phyloP scores from a whole-genome alignment of 2,329 filamentous ascomycete genomes.

The Fusarium illudens region DNA sequence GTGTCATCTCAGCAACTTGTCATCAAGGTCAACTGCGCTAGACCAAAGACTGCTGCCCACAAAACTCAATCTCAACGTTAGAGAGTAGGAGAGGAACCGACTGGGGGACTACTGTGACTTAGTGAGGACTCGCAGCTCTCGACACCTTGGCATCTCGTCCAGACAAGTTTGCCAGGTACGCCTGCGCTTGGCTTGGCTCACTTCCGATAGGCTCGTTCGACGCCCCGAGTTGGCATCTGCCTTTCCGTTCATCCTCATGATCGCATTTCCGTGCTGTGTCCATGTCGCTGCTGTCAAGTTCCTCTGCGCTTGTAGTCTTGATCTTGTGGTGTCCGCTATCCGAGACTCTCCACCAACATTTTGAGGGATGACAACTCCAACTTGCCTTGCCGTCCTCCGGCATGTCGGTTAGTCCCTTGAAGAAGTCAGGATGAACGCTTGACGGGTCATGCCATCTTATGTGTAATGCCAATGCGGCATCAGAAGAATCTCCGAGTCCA shows the following conservation, averaged over 20 bases:
- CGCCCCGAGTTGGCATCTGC: background rate
- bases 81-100: background rate
- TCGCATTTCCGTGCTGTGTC: background rate
- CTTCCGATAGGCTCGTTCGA: background rate
- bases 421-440: background rate
- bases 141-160: background rate
- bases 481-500: background rate
- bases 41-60: background rate
- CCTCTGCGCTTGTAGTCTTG: background rate
- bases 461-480: background rate
- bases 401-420: background rate
- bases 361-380: background rate
- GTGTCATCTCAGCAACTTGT: background rate
- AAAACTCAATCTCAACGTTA: background rate
- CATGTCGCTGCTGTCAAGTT: background rate
- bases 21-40: background rate
- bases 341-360: background rate
- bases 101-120: background rate
- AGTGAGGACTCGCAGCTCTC: background rate
- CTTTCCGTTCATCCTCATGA: background rate
- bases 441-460: background rate
- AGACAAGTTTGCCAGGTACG: background rate
- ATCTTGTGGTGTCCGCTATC: background rate
- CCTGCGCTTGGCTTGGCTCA: background rate
- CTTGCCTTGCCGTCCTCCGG: background rate